Percentiles rank a stretch among this genome's conserved stretches.
Evolutionary conservation across 2,329 filamentous ascomycete genomes (phyloP).

Genomic region (Ceratocystis eucalypticola): DNA sequence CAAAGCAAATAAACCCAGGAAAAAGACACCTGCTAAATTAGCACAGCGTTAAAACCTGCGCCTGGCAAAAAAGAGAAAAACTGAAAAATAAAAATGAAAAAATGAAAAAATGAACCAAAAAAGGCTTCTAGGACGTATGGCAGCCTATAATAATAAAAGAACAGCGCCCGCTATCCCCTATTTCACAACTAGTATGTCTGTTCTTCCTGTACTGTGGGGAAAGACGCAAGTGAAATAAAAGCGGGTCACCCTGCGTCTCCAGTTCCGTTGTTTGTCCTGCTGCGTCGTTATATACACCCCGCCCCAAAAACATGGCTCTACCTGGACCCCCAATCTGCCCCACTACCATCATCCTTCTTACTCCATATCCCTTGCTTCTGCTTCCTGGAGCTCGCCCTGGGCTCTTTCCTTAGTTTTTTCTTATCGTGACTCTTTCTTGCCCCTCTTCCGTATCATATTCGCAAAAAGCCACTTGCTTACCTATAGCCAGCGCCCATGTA

Average conservation of each 20-base stretch:
- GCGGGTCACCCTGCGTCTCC: not conserved
- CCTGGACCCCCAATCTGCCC: not conserved
- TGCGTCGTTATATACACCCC: not conserved
- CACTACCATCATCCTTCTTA: not conserved
- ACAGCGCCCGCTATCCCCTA: not conserved
- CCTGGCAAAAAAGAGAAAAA: not conserved
- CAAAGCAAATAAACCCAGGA: not conserved
- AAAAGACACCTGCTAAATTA: slow-evolving; percentile 6
- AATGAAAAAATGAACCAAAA: not conserved
- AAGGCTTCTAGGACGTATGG: not conserved
- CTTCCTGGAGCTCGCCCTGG: not conserved
- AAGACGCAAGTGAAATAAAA: not conserved
- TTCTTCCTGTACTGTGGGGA: not conserved
- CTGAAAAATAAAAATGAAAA: too few species aligned
- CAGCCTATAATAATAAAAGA: not conserved
- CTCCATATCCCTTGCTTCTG: not conserved
- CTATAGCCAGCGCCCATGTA: not conserved
- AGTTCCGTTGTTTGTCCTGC: not conserved
- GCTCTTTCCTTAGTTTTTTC: not conserved
- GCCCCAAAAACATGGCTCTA: not conserved
- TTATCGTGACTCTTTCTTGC: slow-evolving; percentile 6
- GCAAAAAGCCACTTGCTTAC: not conserved
- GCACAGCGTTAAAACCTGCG: not conserved
- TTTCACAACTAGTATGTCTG: not conserved
- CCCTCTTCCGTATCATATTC: not conserved